Percentiles rank a stretch among this genome's conserved stretches.
Evolutionary conservation across 129 eudicot species (phyloP).

Genomic region (Escallonia rubra): DNA sequence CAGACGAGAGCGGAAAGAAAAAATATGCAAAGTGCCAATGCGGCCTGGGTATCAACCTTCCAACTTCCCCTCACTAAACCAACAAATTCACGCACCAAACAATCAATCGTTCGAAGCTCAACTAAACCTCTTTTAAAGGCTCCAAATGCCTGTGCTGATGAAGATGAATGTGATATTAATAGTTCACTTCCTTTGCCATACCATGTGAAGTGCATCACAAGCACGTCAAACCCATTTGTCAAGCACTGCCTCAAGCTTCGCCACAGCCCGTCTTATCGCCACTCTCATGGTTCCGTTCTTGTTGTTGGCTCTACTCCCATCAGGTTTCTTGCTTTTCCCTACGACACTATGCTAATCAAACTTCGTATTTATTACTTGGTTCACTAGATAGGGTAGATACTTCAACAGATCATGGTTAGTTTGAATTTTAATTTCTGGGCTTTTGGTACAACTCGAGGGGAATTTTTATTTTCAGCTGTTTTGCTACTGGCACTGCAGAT

Average conservation of each 20-base stretch:
- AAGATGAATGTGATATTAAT: slow-evolving; percentile 5
- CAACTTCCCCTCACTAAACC: neutral
- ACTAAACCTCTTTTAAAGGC: neutral
- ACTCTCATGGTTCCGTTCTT: slow-evolving; percentile 67
- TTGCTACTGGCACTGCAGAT: no score
- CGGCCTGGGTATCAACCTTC: neutral
- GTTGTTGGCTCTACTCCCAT: slow-evolving; percentile 79
- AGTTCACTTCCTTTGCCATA: slow-evolving; percentile 24
- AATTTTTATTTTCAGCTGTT: no score
- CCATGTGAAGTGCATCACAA: slow-evolving; percentile 60
- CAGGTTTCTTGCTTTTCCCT: slow-evolving; percentile 26
- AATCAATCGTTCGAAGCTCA: slow-evolving; percentile 5
- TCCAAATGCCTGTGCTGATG: slow-evolving; percentile 9
- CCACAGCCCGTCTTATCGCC: slow-evolving; percentile 81
- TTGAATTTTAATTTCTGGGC: no score
- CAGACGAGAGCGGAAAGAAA: neutral
- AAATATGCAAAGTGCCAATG: slow-evolving; percentile 1
- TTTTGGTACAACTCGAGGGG: no score
- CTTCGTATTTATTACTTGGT: neutral
- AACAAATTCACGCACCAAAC: neutral
- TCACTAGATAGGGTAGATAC: neutral
- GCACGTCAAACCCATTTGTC: slow-evolving; percentile 88
- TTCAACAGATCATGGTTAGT: no score
- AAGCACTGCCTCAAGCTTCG: slow-evolving; percentile 96
- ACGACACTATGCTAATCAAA: neutral